phyloP scores from a whole-genome alignment of 2,329 filamentous ascomycete genomes.

The Aspergillus persii region DNA sequence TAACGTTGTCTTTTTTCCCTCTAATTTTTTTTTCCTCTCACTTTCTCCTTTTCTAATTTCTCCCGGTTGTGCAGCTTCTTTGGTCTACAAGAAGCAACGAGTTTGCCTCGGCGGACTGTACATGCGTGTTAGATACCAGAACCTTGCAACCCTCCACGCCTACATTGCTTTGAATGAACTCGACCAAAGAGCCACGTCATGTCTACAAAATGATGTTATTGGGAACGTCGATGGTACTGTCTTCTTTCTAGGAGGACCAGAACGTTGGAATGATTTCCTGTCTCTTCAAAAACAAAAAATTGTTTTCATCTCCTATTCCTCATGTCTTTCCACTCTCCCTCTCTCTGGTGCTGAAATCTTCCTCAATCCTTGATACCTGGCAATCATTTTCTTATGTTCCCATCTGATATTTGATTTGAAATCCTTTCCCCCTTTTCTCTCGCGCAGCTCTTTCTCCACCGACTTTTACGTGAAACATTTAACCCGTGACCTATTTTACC shows the following conservation, averaged over 20 bases:
- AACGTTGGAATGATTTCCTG: slow-evolving; percentile 2
- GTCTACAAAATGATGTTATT: slow-evolving; percentile 8
- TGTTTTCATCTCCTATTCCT: slow-evolving; percentile 8
- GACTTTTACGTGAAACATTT: slow-evolving; percentile 9
- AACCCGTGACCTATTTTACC: slow-evolving; percentile 11
- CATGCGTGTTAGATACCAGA: slow-evolving; percentile 26
- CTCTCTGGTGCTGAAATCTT: not conserved
- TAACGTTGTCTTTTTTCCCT: slow-evolving; percentile 18
- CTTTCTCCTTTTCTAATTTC: slow-evolving; percentile 17
- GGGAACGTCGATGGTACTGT: not conserved
- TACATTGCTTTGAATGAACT: slow-evolving; percentile 20
- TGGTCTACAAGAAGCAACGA: slow-evolving; percentile 25
- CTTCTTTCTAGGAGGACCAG: slow-evolving; percentile 1
- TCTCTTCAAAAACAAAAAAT: slow-evolving; percentile 10
- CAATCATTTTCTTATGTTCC: slow-evolving; percentile 12
- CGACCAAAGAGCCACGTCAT: slow-evolving; percentile 14
- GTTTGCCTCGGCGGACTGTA: slow-evolving; percentile 24
- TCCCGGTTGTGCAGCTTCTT: slow-evolving; percentile 21
- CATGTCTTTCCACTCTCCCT: slow-evolving; percentile 2
- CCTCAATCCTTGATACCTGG: slow-evolving; percentile 9
- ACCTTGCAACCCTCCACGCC: slow-evolving; percentile 17
- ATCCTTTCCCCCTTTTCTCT: slow-evolving; percentile 2
- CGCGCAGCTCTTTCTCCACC: slow-evolving; percentile 8
- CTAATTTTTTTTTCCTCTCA: slow-evolving; percentile 13
- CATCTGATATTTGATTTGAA: slow-evolving; percentile 11